Evolutionary conservation across 192 early-diverging fungal genomes (phyloP).

Genomic region (Dissophora globulifera): DNA sequence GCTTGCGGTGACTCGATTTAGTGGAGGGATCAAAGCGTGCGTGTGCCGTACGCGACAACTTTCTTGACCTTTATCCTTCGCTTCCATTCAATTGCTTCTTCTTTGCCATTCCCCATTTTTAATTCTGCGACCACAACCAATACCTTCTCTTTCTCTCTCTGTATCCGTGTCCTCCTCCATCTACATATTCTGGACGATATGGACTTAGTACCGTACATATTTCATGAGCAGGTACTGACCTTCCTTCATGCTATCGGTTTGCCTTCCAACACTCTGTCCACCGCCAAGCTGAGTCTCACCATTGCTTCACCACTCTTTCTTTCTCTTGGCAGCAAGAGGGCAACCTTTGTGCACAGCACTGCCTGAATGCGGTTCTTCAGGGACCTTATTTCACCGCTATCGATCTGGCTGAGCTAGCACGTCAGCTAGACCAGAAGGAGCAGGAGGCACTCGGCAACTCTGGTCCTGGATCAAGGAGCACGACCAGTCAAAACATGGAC

Average conservation of each 20-base stretch:
- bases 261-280: too few relatives aligned
- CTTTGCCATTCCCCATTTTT: background rate
- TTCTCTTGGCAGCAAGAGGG: conserved; percentile 73
- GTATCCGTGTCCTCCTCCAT: background rate
- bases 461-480: conserved; percentile 5
- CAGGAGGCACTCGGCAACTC: conserved; percentile 53
- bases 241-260: too few relatives aligned
- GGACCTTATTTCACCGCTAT: conserved; percentile 78
- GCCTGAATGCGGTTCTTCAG: conserved; percentile 79
- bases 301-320: background rate
- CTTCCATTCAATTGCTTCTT: background rate
- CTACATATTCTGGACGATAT: conserved; percentile 1
- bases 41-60: too few relatives aligned
- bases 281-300: too few relatives aligned
- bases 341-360: conserved; percentile 84
- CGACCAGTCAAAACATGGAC: conserved; percentile 64
- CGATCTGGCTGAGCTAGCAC: conserved; percentile 76
- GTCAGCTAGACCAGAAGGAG: conserved; percentile 73
- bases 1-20: too few relatives aligned
- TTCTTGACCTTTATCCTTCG: too few relatives aligned
- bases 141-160: too few relatives aligned
- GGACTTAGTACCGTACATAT: conserved; percentile 50
- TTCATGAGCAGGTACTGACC: conserved; percentile 51
- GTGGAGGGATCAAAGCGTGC: too few relatives aligned
- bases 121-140: too few relatives aligned